Evolutionary conservation across 1,139 yeast genomes (phyloP).

Genomic region (Yamadazyma oceani): DNA sequence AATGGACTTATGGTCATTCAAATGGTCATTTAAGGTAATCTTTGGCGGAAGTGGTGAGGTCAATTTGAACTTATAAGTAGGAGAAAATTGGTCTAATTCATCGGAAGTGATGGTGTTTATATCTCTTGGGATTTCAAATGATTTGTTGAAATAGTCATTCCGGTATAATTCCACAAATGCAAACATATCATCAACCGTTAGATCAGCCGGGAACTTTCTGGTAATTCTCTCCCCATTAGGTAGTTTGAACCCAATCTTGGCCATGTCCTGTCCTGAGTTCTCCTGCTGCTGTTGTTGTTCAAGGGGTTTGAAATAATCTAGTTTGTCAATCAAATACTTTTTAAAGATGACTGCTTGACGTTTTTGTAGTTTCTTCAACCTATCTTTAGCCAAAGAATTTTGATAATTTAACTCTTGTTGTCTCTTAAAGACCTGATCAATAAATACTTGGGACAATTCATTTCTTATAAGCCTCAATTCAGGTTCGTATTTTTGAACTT

Average conservation of each 20-base stretch:
- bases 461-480: slow-evolving; percentile 56
- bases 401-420: slow-evolving; percentile 83
- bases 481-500: slow-evolving; percentile 58
- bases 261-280: slow-evolving; percentile 23
- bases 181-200: slow-evolving; percentile 55
- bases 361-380: slow-evolving; percentile 33
- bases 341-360: slow-evolving; percentile 23
- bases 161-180: slow-evolving; percentile 51
- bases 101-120: slow-evolving; percentile 16
- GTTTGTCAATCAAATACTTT: slow-evolving; percentile 44
- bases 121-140: slow-evolving; percentile 18
- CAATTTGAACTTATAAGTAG: slow-evolving; percentile 33
- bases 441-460: slow-evolving; percentile 61
- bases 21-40: slow-evolving; percentile 27
- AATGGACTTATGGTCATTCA: slow-evolving; percentile 19
- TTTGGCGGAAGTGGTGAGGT: slow-evolving; percentile 44
- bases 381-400: slow-evolving; percentile 61
- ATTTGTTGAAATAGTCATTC: slow-evolving; percentile 38
- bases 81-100: slow-evolving; percentile 21
- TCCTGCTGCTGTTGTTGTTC: slow-evolving; percentile 24
- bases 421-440: slow-evolving; percentile 59
- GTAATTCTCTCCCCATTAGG: slow-evolving; percentile 51
- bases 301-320: slow-evolving; percentile 44
- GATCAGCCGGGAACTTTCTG: slow-evolving; percentile 46
- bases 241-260: slow-evolving; percentile 61